Evolutionary conservation across 169 alveolate species (phyloP), one percentile per base, ranked within the genome.

Genomic region (Plasmodium fragile): DNA sequence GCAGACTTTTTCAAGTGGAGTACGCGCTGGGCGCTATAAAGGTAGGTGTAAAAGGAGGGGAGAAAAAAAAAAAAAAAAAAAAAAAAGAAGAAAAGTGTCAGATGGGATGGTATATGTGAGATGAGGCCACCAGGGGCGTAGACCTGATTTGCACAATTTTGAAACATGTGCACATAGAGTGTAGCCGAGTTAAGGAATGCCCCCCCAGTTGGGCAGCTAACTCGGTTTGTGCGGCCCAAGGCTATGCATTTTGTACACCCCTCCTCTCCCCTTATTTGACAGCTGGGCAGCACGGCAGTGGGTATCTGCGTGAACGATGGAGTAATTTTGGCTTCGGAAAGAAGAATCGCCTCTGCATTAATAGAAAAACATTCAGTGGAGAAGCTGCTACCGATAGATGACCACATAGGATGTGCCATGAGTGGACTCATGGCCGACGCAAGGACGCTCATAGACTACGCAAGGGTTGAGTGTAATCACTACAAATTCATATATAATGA

Each of bases 371-470:
- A 98, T 55, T 94, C 98, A 36, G 95, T 98, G n/a, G 99, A 98
- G 90, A 99, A 99, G 94, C 96, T 99, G 13, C 96, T 97, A 95
- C 98, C 98, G 94, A 98, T 99, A 69, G 99, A 98, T 96, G 79
- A 93, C 78, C 99, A 99, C 93, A 96, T 98, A 13, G 99, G 99
- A 4, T 98, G 99, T 92, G 99, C 99, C 36, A 98, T 98, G 98
- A 97, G 99, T 90, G 99, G 99, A 25, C 97, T 99, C 18, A 98
- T 98, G 53, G 99, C 99, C 13, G 99, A 99, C 93, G 99, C 99
- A 25, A 87, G 99, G 70, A 99, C 99, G 45, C 96, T 99, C 81
- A 98, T 99, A 53, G 99, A 99, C 92, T 99, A 98, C 92, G 99
- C 99, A 32, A 96, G 99, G 87, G 99, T 98, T 5, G 99, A 99